A percentile compares a stretch with the other conserved stretches of the same genome.
Evolutionary conservation across 352 stramenopile genomes (phyloP).

Genomic region (Phytophthora kernoviae): DNA sequence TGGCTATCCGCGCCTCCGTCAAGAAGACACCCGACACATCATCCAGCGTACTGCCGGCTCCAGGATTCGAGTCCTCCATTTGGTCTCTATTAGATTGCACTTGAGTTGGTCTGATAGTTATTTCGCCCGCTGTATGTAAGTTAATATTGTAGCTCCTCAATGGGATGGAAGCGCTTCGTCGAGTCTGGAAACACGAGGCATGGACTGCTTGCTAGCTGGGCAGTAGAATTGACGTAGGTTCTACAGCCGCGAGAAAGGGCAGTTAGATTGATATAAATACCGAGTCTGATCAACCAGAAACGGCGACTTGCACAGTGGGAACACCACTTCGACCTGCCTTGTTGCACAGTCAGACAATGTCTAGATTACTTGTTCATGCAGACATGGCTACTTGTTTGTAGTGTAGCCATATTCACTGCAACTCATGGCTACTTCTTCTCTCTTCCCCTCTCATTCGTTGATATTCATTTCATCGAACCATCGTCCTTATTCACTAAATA

Average conservation of each 20-base stretch:
- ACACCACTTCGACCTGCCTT: too few relatives aligned
- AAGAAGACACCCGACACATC: constrained; percentile 72
- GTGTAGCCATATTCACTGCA: not conserved
- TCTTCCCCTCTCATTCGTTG: too few relatives aligned
- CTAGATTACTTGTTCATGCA: too few relatives aligned
- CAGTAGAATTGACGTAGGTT: not conserved
- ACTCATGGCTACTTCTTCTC: not conserved
- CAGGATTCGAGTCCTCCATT: constrained; percentile 30
- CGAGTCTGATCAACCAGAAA: not conserved
- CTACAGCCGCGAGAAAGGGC: too few relatives aligned
- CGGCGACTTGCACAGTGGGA: too few relatives aligned
- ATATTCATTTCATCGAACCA: too few relatives aligned
- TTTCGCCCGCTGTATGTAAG: not conserved
- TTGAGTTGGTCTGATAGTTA: not conserved
- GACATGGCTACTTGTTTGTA: too few relatives aligned
- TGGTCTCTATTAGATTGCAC: not conserved
- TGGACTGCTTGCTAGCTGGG: not conserved
- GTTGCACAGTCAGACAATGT: too few relatives aligned
- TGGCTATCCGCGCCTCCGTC: constrained; percentile 70
- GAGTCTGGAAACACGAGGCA: not conserved
- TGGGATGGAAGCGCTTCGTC: not conserved
- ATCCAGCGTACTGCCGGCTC: constrained; percentile 38
- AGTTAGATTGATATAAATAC: not conserved
- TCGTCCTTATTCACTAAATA: too few relatives aligned
- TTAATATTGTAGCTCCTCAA: not conserved